Evolutionary conservation across 306 rosid species (phyloP).

Genomic region (Lablab purpureus): DNA sequence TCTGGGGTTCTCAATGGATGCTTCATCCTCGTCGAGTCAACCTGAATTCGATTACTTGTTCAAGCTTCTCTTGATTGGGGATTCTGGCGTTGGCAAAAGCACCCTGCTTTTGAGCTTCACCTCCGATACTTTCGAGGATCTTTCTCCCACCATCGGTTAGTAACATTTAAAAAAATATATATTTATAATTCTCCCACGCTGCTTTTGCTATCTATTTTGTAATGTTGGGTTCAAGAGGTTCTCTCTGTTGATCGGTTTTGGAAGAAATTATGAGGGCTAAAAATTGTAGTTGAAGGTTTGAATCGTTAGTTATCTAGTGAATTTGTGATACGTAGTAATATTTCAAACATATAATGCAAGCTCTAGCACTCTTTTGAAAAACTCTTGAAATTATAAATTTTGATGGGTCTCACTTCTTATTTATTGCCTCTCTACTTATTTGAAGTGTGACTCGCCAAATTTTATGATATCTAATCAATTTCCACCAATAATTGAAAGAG

Average conservation of each 20-base stretch:
- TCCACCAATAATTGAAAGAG: too few relatives aligned
- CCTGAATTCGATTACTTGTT: slow-evolving; percentile 82
- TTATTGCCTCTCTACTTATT: too few relatives aligned
- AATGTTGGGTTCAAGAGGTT: background rate
- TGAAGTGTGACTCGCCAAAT: too few relatives aligned
- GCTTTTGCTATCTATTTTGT: background rate
- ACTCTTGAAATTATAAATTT: too few relatives aligned
- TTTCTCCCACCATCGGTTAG: slow-evolving; percentile 86
- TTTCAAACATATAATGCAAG: background rate
- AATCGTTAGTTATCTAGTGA: background rate
- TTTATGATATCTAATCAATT: too few relatives aligned
- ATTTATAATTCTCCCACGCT: too few relatives aligned
- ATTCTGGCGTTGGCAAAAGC: slow-evolving; percentile 92
- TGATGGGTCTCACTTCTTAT: too few relatives aligned
- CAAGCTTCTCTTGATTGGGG: slow-evolving; percentile 83
- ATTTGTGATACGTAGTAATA: background rate
- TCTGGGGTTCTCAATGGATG: slow-evolving; percentile 54
- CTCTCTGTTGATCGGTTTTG: background rate
- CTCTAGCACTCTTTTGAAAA: background rate
- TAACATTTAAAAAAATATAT: background rate
- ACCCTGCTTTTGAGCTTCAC: slow-evolving; percentile 75
- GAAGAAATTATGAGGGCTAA: background rate
- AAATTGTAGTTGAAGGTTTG: background rate
- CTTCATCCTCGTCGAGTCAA: slow-evolving; percentile 57
- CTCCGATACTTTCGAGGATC: slow-evolving; percentile 73